Evolutionary conservation across 2,329 filamentous ascomycete genomes (phyloP).

Genomic region (Talaromyces sp.): DNA sequence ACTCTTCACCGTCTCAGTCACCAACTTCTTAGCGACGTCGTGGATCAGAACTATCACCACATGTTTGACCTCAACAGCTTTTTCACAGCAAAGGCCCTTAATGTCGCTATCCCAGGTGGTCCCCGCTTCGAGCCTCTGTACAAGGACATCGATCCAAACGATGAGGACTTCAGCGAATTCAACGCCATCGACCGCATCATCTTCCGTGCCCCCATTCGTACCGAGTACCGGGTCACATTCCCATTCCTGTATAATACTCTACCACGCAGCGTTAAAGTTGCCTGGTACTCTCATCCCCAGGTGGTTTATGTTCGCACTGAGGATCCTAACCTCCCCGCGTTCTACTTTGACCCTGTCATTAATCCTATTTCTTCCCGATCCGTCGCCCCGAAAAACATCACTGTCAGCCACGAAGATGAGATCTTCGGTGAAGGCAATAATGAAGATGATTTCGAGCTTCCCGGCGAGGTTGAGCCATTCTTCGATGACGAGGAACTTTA

Average conservation of each 20-base stretch:
- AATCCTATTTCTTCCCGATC: conserved; percentile 96
- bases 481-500: conserved; percentile 85
- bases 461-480: conserved; percentile 80
- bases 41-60: conserved; percentile 97
- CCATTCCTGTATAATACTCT: conserved; percentile 96
- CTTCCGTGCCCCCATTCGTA: conserved; percentile 91
- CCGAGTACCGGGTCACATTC: conserved; percentile 92
- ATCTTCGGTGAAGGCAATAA: conserved; percentile 82
- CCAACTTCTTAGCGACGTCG: conserved; percentile 85
- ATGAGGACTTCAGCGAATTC: conserved; percentile 99
- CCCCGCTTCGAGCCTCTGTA: conserved; percentile 96
- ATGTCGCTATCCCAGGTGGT: conserved; percentile 95
- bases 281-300: conserved; percentile 93
- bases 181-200: conserved; percentile 99
- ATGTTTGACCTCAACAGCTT: conserved; percentile 96
- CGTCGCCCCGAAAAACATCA: conserved; percentile 92
- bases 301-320: conserved; percentile 87
- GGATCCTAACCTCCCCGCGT: conserved; percentile 86
- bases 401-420: conserved; percentile 87
- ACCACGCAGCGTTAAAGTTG: conserved; percentile 87
- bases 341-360: conserved; percentile 97
- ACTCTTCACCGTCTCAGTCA: conserved; percentile 89
- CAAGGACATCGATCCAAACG: conserved; percentile 98
- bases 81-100: conserved; percentile 92
- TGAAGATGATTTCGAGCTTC: conserved; percentile 85